A percentile compares a stretch with the other conserved stretches of the same genome.
These are phyloP conservation scores for Capronia coronata DNA, from an alignment of 2,329 filamentous ascomycete species.

Conservation along the genomic window DNA sequence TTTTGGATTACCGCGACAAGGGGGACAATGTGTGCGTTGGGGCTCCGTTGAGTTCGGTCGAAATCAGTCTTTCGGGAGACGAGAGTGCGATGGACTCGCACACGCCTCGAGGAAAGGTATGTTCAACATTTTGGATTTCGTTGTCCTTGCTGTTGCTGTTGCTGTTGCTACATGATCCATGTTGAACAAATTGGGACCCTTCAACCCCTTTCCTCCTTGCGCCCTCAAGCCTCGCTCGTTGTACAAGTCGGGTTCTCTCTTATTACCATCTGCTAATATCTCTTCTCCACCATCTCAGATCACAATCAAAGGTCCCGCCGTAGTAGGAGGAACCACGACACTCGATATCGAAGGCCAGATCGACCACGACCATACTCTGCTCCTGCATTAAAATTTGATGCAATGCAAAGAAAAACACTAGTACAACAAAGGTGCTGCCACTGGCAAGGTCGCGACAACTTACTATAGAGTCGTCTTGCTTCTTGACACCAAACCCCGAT, in stretches of 20 bases:
- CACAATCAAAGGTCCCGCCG: constrained; percentile 23
- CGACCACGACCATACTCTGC: constrained; percentile 22
- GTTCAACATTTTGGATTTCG: too few species aligned
- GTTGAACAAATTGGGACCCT: too few species aligned
- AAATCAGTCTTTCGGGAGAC: constrained; percentile 56
- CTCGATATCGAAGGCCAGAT: constrained; percentile 19
- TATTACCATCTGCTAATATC: neutral
- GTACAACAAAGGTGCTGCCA: too few species aligned
- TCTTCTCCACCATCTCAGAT: constrained; percentile 12
- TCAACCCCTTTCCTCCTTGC: too few species aligned
- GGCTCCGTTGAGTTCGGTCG: constrained; percentile 68
- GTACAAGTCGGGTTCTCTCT: too few species aligned
- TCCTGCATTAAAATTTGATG: constrained; percentile 6
- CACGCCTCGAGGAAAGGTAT: constrained; percentile 57
- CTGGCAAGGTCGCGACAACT: too few species aligned
- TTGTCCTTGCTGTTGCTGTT: too few species aligned
- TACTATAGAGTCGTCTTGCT: too few species aligned
- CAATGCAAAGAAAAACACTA: too few species aligned
- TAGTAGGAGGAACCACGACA: constrained; percentile 19
- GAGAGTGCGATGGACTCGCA: constrained; percentile 32
- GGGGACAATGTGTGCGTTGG: constrained; percentile 57
- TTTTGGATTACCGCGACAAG: constrained; percentile 72
- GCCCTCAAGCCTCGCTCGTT: too few species aligned
- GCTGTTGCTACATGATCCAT: too few species aligned
- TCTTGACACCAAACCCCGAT: too few species aligned